phyloP scores from a whole-genome alignment of 2,329 filamentous ascomycete species.

The Epichloe sp. region DNA sequence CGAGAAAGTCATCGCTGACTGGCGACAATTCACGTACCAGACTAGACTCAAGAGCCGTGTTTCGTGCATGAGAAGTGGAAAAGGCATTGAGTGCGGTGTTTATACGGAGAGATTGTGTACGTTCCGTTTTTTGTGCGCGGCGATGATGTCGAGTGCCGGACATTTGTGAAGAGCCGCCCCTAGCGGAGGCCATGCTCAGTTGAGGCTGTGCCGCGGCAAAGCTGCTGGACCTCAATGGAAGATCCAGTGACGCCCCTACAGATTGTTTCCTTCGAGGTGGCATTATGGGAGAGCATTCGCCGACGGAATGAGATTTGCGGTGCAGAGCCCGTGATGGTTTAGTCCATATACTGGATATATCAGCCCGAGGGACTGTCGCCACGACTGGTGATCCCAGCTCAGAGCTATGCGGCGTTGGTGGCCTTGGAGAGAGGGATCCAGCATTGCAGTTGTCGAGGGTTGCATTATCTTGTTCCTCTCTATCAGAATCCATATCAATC shows the following conservation, averaged over 20 bases:
- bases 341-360: not conserved
- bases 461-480: conserved; percentile 13
- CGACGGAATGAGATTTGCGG: conserved; percentile 14
- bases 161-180: not conserved
- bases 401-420: conserved; percentile 15
- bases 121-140: not conserved
- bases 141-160: not conserved
- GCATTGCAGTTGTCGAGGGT: conserved; percentile 1
- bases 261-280: conserved; percentile 5
- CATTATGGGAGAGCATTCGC: conserved; percentile 4
- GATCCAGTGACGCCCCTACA: conserved; percentile 10
- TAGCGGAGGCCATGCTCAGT: not conserved
- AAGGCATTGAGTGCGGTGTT: not conserved
- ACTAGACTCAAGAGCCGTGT: not conserved
- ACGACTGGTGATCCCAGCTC: conserved; percentile 4
- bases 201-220: not conserved
- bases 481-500: conserved; percentile 25
- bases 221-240: conserved; percentile 7
- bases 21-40: conserved; percentile 3
- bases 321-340: conserved; percentile 6
- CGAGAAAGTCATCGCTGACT: conserved; percentile 3
- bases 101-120: not conserved
- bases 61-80: not conserved
- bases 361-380: not conserved
- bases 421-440: conserved; percentile 17